Conservation (phyloP, 106 monocot species). For the Dendrobium huoshanense region DNA sequence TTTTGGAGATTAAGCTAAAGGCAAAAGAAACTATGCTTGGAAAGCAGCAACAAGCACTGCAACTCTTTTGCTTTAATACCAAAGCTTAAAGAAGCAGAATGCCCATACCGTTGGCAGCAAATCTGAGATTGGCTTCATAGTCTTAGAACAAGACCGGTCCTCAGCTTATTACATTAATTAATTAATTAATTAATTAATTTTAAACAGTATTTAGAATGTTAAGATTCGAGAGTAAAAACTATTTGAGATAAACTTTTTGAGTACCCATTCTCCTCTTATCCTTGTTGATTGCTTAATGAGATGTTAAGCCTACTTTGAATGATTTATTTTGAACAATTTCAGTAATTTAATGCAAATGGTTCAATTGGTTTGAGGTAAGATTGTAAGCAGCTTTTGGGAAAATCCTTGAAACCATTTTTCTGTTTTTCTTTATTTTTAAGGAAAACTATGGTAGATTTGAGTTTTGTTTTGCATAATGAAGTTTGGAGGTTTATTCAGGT, state of each 20-base stretch:
- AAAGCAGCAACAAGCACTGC: slow-evolving; percentile 29
- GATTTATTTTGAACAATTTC: no score
- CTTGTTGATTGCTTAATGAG: no score
- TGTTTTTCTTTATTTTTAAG: no score
- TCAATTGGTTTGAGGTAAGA: no score
- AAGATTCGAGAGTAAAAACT: no score
- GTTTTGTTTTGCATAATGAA: background rate
- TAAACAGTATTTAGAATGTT: background rate
- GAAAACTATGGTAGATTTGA: background rate
- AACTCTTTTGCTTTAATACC: slow-evolving; percentile 28
- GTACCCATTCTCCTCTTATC: no score
- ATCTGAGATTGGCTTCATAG: slow-evolving; percentile 13
- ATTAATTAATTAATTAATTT: background rate
- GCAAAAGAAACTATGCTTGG: slow-evolving; percentile 2
- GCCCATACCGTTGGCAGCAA: background rate
- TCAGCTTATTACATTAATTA: background rate
- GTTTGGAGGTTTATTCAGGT: background rate
- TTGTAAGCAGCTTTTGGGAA: no score
- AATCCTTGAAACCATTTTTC: no score
- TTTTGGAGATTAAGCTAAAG: background rate
- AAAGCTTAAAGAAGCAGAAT: slow-evolving; percentile 18
- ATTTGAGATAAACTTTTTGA: no score
- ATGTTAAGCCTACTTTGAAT: no score
- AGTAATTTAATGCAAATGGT: no score
- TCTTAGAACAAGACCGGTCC: slow-evolving; percentile 25